A percentile compares a stretch with the other conserved stretches of the same genome.
Evolutionary conservation across 768 basidiomycete species (phyloP).

Genomic region (Suillus ampliporus): DNA sequence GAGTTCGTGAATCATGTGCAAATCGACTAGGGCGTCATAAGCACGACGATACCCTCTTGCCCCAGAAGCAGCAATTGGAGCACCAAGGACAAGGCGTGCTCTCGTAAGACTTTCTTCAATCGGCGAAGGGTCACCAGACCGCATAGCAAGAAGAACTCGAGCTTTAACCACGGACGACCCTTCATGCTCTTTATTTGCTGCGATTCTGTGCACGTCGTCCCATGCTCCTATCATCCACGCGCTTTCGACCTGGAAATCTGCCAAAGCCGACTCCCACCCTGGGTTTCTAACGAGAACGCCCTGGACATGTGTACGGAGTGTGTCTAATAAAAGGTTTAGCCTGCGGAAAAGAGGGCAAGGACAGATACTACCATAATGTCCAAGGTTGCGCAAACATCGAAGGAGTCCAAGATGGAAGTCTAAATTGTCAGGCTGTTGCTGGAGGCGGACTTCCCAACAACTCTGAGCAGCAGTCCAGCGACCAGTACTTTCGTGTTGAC

Average conservation of each 20-base stretch:
- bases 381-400: slow-evolving; percentile 90
- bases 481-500: slow-evolving; percentile 96
- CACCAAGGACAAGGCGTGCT: slow-evolving; percentile 77
- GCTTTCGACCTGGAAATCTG: slow-evolving; percentile 89
- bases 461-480: slow-evolving; percentile 98
- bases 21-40: slow-evolving; percentile 83
- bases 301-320: slow-evolving; percentile 90
- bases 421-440: slow-evolving; percentile 88
- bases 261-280: slow-evolving; percentile 77
- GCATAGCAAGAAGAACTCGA: slow-evolving; percentile 81
- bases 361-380: slow-evolving; percentile 81
- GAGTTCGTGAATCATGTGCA: slow-evolving; percentile 88
- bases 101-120: slow-evolving; percentile 58
- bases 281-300: slow-evolving; percentile 88
- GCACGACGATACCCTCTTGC: slow-evolving; percentile 81
- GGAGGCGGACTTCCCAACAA: slow-evolving; percentile 96
- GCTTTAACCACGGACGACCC: slow-evolving; percentile 76
- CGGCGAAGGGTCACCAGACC: slow-evolving; percentile 50
- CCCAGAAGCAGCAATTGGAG: slow-evolving; percentile 82
- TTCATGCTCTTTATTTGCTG: slow-evolving; percentile 52
- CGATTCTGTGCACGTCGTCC: slow-evolving; percentile 74
- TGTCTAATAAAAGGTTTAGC: slow-evolving; percentile 60
- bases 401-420: slow-evolving; percentile 89
- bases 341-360: slow-evolving; percentile 3
- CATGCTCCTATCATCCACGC: slow-evolving; percentile 97